Evolutionary conservation across 345 rosid genomes (phyloP).

Genomic region (Euphorbia pulcherrima): DNA sequence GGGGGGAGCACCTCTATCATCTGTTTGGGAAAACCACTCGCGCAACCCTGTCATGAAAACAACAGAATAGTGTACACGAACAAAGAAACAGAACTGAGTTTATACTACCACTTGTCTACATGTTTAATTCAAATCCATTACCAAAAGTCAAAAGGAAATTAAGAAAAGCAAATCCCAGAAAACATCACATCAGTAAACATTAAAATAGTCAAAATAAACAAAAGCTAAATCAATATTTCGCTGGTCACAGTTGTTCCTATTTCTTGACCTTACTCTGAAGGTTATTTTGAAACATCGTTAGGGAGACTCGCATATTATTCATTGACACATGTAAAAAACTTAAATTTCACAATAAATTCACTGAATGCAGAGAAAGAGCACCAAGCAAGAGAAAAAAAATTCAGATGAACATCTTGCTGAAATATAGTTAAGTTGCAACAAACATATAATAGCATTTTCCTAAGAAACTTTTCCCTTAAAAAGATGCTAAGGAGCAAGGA

Average conservation of each 20-base stretch:
- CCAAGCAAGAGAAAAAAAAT: no score
- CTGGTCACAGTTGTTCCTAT: not conserved
- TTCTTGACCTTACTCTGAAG: not conserved
- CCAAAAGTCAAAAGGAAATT: not conserved
- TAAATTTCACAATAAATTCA: not conserved
- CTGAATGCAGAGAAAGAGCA: not conserved
- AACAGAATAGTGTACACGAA: slow-evolving; percentile 11
- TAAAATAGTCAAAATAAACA: not conserved
- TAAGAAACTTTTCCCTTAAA: not conserved
- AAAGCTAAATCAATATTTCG: not conserved
- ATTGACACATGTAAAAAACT: not conserved
- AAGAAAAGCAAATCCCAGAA: slow-evolving; percentile 1
- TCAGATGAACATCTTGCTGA: not conserved
- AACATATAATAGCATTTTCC: not conserved
- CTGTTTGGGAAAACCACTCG: slow-evolving; percentile 95
- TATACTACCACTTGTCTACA: not conserved
- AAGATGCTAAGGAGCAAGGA: no score
- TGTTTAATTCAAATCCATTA: not conserved
- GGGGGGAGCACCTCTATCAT: slow-evolving; percentile 86
- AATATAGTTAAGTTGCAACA: not conserved
- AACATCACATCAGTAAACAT: not conserved
- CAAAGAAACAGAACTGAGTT: slow-evolving; percentile 5
- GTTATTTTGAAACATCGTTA: not conserved
- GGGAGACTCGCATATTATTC: not conserved
- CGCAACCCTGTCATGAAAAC: slow-evolving; percentile 60